Evolutionary conservation across 306 rosid genomes (phyloP), one percentile per base, ranked within the genome.

Genomic region (Cucurbita moschata): DNA sequence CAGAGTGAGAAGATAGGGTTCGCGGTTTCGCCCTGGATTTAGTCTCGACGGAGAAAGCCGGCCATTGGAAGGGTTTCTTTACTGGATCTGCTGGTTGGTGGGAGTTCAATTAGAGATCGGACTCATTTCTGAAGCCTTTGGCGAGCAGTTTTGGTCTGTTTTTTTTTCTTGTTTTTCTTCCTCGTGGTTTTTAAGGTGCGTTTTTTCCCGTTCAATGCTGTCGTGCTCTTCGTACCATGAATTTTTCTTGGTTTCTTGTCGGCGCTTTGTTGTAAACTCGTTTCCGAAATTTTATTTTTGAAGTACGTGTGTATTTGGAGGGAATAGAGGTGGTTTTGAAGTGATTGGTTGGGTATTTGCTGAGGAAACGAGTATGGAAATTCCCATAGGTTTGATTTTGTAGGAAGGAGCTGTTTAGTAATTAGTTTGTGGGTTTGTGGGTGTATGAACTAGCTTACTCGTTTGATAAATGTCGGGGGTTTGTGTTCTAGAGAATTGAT

Each of bases 1-100:
- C 7, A 77, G 53, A 42, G 62, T 56, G 21, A 61, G 38, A 10
- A 63, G 74, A 68, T 77, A 77, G 86, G 78, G 79, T 74, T 81
- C 54, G 56, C 70, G 70, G 65, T 56, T 68, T 63, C 62, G 15
- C 46, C 61, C 19, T 42, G 37, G 71, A 21, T 44, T 62, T 30
- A 39, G 10, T 37, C 66, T 70, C 71, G 71, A 52, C 75, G 19
- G 13, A 5, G 73, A 40, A 35, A 78, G 75, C 44, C n/a, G 55
- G 74, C 60, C 75, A 72, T 59, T 50, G 74, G 74, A 9, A n/a
- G 30, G 51, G 42, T 39, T 40, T 69, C 63, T 58, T 62, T 51
- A 13, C 69, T 57, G 65, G 83, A 79, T 79, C 85, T 81, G 43
- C 23, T 5, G 5, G 44, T 64, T 10, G 47, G 61, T 54, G 50